Conservation (phyloP, 2,329 filamentous ascomycete species). For the Purpureocillium lavendulum region DNA sequence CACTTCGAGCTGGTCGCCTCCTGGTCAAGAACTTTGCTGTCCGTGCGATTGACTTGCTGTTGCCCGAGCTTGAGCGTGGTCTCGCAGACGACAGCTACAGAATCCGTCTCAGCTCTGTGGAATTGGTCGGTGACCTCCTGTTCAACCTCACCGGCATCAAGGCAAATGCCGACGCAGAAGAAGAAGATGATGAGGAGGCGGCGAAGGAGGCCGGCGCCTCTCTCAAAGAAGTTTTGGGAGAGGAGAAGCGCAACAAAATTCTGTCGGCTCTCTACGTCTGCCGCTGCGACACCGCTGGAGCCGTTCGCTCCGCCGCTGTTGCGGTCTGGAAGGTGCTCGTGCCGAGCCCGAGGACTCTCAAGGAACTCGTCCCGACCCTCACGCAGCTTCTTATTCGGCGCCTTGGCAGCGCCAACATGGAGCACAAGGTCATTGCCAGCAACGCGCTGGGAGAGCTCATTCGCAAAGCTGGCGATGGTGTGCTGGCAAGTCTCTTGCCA, state of each 20-base stretch:
- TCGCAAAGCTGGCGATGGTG: conserved; percentile 89
- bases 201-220: conserved; percentile 84
- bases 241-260: conserved; percentile 95
- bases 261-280: conserved; percentile 96
- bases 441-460: conserved; percentile 96
- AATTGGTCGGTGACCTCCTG: conserved; percentile 89
- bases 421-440: conserved; percentile 97
- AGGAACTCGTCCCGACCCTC: conserved; percentile 89
- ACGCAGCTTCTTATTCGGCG: conserved; percentile 92
- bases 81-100: conserved; percentile 96
- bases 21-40: conserved; percentile 98
- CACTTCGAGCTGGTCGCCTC: conserved; percentile 83
- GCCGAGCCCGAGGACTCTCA: conserved; percentile 81
- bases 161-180: conserved; percentile 65
- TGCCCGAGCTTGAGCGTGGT: conserved; percentile 92
- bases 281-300: conserved; percentile 87
- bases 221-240: conserved; percentile 87
- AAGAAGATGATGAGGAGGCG: conserved; percentile 68
- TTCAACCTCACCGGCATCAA: conserved; percentile 97
- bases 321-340: conserved; percentile 96
- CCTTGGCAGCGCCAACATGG: conserved; percentile 91
- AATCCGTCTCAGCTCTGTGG: conserved; percentile 95
- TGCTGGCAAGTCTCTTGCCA: conserved; percentile 78
- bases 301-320: conserved; percentile 84
- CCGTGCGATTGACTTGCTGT: conserved; percentile 83